Evolutionary conservation across 306 rosid species (phyloP), one percentile per base, ranked within the genome.

Genomic region (Prunus dulcis): DNA sequence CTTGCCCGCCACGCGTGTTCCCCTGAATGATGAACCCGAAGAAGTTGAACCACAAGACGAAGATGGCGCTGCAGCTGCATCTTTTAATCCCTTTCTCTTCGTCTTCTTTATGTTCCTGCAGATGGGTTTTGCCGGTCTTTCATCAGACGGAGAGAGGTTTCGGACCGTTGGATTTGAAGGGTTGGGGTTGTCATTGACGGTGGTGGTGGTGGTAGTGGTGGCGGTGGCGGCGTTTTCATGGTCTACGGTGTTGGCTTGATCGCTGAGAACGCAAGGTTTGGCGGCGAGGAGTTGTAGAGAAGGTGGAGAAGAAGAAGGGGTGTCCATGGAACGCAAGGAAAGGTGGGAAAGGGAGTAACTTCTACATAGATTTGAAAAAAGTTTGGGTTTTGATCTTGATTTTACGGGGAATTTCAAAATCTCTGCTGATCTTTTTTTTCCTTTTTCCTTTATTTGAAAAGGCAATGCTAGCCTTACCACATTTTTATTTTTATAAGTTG

Each of bases 281-380:
- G 74, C 25, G 58, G 18, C 62, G 17, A 50, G 72, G 63, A 72
- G 66, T 23, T 46, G 61, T 47, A 57, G 67, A 20, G 73, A 38
- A 17, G 56, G 34, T 23, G 78, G 45, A 13, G 79, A 19, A 28
- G 84, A 56, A 22, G 82, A 25, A 38, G 71, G 41, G 9, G 53
- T 64, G 49, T 64, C 83, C 86, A 83, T 79, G 74, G 38, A 82
- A n/a, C 23, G 19, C 14, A 56, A 4, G 23, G 69, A 4, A 25
- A 86, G 92, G 77, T 93, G 97, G 9, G 97, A 93, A 60, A 43
- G 14, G 67, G 67, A 12, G 46, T 43, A 1, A 57, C 68, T 6
- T 64, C 15, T 4, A 6, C 43, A 6, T 38, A 1, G 43, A 38
- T 38, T 38, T 38, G 9, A 38, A 38, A 38, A 38, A 38, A 38